A percentile compares a stretch with the other conserved stretches of the same genome.
Conservation (phyloP, 23 red algal species). For the Cyanidioschyzon merolae region DNA sequence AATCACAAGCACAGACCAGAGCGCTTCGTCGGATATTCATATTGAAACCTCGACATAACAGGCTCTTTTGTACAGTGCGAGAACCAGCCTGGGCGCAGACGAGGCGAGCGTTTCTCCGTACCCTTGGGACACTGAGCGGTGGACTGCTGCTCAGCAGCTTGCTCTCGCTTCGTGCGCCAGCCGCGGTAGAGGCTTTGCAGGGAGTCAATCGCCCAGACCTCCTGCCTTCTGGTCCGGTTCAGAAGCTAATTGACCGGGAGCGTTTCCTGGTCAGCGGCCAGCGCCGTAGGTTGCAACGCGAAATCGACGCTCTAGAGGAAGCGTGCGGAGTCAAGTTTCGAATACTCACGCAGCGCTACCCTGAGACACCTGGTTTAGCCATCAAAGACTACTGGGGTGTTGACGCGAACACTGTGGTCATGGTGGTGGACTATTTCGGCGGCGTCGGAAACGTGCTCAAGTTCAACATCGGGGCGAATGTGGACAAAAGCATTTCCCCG, state of each 20-base stretch:
- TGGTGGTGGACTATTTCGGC: slow-evolving; percentile 93
- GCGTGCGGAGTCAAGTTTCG: slow-evolving; percentile 73
- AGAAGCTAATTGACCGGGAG: slow-evolving; percentile 63
- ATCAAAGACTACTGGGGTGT: slow-evolving; percentile 93
- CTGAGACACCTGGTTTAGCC: slow-evolving; percentile 64
- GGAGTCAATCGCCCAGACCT: slow-evolving; percentile 15
- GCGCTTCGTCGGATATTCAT: too few relatives aligned
- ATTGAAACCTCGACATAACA: too few relatives aligned
- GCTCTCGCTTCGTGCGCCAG: not conserved
- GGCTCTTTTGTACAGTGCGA: too few relatives aligned
- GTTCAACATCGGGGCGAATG: slow-evolving; percentile 81
- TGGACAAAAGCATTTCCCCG: slow-evolving; percentile 63
- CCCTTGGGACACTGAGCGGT: not conserved
- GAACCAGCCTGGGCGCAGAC: too few relatives aligned
- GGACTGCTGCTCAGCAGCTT: not conserved
- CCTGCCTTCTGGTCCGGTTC: not conserved
- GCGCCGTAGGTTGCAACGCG: slow-evolving; percentile 16
- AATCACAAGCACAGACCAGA: too few relatives aligned
- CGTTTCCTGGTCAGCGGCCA: slow-evolving; percentile 60
- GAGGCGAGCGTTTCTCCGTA: not conserved
- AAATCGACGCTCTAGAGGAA: slow-evolving; percentile 51
- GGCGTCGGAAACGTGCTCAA: slow-evolving; percentile 75
- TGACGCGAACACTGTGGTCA: slow-evolving; percentile 77
- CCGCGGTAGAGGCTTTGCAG: not conserved
- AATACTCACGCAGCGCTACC: slow-evolving; percentile 82